Percentiles rank a stretch among this genome's conserved stretches.
Conservation (phyloP, 495 filamentous ascomycete species). For the Neurospora cerealis region DNA sequence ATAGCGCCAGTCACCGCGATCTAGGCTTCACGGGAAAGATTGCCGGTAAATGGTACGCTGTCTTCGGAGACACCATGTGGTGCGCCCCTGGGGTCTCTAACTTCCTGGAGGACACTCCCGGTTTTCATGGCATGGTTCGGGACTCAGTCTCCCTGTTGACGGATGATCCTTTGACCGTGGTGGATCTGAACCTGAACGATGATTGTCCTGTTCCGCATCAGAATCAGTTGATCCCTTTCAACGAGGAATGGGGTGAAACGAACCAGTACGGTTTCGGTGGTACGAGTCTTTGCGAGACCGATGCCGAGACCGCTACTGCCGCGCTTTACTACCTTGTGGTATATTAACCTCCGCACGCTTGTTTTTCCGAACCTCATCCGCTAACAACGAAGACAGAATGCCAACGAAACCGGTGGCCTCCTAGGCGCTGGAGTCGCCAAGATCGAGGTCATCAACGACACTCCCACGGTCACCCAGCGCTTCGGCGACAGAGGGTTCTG, state of each 20-base stretch:
- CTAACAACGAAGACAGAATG: conserved; percentile 14
- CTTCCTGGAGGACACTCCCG: conserved; percentile 10
- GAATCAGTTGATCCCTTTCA: conserved; percentile 24
- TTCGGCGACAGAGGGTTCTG: conserved; percentile 24
- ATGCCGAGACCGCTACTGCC: conserved; percentile 7
- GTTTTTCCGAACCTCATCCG: not conserved
- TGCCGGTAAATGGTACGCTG: conserved; percentile 25
- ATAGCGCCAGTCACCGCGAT: conserved; percentile 29
- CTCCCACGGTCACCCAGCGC: conserved; percentile 23
- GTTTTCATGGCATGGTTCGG: conserved; percentile 29
- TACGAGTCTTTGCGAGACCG: conserved; percentile 24
- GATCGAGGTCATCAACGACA: conserved; percentile 19
- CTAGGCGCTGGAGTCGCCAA: conserved; percentile 25
- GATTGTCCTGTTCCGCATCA: conserved; percentile 23
- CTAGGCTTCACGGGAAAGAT: conserved; percentile 32
- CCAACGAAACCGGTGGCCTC: conserved; percentile 14
- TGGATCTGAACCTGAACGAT: conserved; percentile 20
- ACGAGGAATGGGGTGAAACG: conserved; percentile 23
- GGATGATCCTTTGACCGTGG: conserved; percentile 20
- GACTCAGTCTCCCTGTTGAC: conserved; percentile 21
- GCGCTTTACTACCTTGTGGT: conserved; percentile 25
- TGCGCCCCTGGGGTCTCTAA: conserved; percentile 22
- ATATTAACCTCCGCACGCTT: not conserved
- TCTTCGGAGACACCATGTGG: conserved; percentile 30
- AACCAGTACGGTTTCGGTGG: conserved; percentile 25